Conservation (phyloP, 2,329 filamentous ascomycete genomes). For the Blastomyces silverae region DNA sequence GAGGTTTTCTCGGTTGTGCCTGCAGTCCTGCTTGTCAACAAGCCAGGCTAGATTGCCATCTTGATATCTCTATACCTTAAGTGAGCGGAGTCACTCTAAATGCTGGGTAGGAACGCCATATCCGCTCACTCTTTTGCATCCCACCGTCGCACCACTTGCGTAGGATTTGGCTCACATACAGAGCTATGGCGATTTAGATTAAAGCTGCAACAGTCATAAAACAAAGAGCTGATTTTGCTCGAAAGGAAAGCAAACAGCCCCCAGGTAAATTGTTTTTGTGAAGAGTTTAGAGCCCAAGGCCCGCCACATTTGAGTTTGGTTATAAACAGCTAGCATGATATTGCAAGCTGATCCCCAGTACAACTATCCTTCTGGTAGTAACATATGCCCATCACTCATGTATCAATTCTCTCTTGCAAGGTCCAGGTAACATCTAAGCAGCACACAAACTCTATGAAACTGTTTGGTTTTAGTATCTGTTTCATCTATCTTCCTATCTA, state of each 20-base stretch:
- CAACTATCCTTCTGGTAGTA: not conserved
- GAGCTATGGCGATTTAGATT: not conserved
- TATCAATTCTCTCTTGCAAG: not conserved
- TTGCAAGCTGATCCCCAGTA: not conserved
- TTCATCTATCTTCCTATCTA: not conserved
- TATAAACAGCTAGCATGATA: not conserved
- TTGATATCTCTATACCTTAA: not conserved
- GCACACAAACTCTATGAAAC: not conserved
- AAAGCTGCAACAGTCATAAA: not conserved
- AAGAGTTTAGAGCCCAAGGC: not conserved
- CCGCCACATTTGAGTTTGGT: not conserved
- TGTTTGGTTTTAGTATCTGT: not conserved
- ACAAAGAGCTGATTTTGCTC: not conserved
- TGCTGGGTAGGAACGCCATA: not conserved
- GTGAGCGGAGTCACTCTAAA: not conserved
- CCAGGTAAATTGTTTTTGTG: not conserved
- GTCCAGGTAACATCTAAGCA: constrained; percentile 1
- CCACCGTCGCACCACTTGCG: not conserved
- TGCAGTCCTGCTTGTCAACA: not conserved
- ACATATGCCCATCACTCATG: not conserved
- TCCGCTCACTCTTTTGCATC: not conserved
- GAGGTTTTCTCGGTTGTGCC: not conserved
- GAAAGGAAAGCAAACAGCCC: constrained; percentile 1
- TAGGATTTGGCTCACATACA: not conserved
- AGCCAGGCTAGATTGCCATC: not conserved